Conservation (phyloP, 495 filamentous ascomycete genomes). For the Rhypophila decipiens region DNA sequence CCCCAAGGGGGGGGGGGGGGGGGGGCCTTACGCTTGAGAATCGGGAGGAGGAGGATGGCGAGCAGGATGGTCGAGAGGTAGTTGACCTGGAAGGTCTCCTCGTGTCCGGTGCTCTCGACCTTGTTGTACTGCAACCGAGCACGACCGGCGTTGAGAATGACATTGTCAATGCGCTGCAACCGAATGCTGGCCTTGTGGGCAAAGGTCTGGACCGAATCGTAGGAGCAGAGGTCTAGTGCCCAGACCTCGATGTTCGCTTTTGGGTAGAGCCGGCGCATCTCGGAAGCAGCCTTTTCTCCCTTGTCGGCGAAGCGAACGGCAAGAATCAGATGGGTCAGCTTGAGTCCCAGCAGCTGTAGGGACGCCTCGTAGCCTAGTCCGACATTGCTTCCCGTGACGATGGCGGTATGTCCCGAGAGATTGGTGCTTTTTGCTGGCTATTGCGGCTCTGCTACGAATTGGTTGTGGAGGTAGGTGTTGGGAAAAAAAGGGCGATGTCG, state of each 20-base stretch:
- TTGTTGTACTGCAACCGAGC: slow-evolving; percentile 22
- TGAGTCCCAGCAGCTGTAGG: slow-evolving; percentile 39
- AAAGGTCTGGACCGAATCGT: slow-evolving; percentile 42
- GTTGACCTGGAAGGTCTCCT: slow-evolving; percentile 40
- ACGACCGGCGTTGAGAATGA: slow-evolving; percentile 49
- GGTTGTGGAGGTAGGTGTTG: slow-evolving; percentile 8
- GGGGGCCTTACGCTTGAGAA: slow-evolving; percentile 31
- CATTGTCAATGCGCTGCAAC: slow-evolving; percentile 40
- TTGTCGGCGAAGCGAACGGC: slow-evolving; percentile 45
- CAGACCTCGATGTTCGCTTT: slow-evolving; percentile 46
- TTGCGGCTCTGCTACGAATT: slow-evolving; percentile 6
- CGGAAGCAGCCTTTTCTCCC: slow-evolving; percentile 37
- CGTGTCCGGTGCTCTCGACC: slow-evolving; percentile 38
- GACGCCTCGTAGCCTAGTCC: slow-evolving; percentile 49
- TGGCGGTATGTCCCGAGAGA: slow-evolving; percentile 35
- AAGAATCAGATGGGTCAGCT: slow-evolving; percentile 45
- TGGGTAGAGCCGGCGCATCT: slow-evolving; percentile 27
- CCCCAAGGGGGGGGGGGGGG: too few species aligned
- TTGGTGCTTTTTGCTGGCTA: slow-evolving; percentile 5
- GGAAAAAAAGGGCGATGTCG: background rate
- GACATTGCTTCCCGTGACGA: slow-evolving; percentile 48
- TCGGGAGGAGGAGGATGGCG: slow-evolving; percentile 41
- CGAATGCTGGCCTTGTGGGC: slow-evolving; percentile 25
- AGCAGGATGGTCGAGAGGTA: slow-evolving; percentile 45
- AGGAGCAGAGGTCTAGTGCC: slow-evolving; percentile 44